Evolutionary conservation across 345 rosid species (phyloP).

Genomic region (Pistacia vera): DNA sequence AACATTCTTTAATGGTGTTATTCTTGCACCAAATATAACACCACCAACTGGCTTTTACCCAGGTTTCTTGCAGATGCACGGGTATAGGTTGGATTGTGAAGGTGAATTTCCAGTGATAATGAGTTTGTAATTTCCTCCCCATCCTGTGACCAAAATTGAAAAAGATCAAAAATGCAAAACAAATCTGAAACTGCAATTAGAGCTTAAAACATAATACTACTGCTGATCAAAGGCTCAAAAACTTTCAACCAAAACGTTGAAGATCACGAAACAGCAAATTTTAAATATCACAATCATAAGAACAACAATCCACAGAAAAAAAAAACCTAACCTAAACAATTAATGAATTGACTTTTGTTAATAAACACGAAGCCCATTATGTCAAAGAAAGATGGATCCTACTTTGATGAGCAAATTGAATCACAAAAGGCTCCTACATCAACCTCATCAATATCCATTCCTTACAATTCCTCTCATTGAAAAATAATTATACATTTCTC

Average conservation of each 20-base stretch:
- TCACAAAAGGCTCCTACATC: not conserved
- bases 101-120: not conserved
- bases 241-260: not conserved
- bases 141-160: constrained; percentile 34
- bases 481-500: too few species aligned
- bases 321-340: not conserved
- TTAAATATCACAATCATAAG: not conserved
- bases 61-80: constrained; percentile 40
- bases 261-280: not conserved
- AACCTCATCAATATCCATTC: too few species aligned
- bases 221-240: not conserved
- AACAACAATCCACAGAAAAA: not conserved
- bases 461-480: too few species aligned
- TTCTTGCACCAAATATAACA: constrained; percentile 73
- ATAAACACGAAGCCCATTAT: not conserved
- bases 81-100: not conserved
- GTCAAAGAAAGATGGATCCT: constrained; percentile 18
- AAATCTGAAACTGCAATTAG: constrained; percentile 2
- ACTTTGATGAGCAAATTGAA: constrained; percentile 4
- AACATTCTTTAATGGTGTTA: constrained; percentile 57
- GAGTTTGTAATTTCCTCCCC: constrained; percentile 38
- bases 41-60: constrained; percentile 55
- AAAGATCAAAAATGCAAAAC: not conserved
- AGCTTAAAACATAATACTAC: not conserved
- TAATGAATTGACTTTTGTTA: not conserved